Evolutionary conservation across 2,329 filamentous ascomycete species (phyloP).

Genomic region (Fusarium luffae): DNA sequence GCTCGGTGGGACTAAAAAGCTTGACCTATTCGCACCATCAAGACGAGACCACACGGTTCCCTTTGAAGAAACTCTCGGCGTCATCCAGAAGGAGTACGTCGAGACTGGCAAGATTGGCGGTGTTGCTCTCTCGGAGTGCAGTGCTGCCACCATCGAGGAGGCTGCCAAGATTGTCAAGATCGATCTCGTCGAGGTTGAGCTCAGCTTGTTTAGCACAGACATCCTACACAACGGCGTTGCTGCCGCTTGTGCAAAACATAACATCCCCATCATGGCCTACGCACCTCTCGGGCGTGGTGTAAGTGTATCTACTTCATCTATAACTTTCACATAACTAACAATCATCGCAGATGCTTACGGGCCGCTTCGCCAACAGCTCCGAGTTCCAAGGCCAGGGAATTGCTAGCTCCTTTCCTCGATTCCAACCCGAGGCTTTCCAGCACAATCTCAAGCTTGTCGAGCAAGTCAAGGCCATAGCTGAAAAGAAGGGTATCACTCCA

Average conservation of each 20-base stretch:
- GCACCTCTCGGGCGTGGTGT: conserved; percentile 73
- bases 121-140: conserved; percentile 64
- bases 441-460: conserved; percentile 72
- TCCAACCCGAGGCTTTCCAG: conserved; percentile 70
- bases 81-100: conserved; percentile 60
- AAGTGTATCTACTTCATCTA: conserved; percentile 34
- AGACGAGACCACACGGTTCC: conserved; percentile 64
- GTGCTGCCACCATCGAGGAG: conserved; percentile 60
- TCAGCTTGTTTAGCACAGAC: conserved; percentile 62
- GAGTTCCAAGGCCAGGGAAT: conserved; percentile 41
- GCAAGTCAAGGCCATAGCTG: conserved; percentile 67
- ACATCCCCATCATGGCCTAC: conserved; percentile 78
- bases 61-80: conserved; percentile 56
- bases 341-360: conserved; percentile 45
- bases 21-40: conserved; percentile 71
- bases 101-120: conserved; percentile 63
- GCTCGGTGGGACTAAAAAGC: conserved; percentile 65
- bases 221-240: conserved; percentile 63
- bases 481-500: conserved; percentile 68
- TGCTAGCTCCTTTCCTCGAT: conserved; percentile 62
- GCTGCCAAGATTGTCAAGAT: conserved; percentile 59
- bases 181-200: conserved; percentile 64
- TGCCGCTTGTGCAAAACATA: conserved; percentile 67
- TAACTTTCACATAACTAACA: conserved; percentile 18
- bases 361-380: conserved; percentile 41